Conservation (phyloP, 441 rosid genomes). For the Rhodomyrtus psidioides region DNA sequence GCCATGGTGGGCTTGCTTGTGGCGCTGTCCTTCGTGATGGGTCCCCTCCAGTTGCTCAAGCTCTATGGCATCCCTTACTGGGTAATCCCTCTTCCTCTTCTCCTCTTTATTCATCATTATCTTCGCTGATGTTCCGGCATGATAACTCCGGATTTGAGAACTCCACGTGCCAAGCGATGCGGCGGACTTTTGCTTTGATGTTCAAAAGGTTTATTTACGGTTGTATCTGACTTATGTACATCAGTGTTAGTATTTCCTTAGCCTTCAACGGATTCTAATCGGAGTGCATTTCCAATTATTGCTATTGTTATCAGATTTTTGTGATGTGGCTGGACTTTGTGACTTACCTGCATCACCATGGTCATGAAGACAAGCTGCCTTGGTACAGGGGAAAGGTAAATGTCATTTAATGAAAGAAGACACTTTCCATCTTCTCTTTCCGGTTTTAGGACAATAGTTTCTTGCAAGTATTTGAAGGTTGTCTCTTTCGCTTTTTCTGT, state of each 20-base stretch:
- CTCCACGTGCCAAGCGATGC: background rate
- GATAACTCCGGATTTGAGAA: background rate
- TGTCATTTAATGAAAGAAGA: background rate
- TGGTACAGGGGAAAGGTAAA: conserved; percentile 96
- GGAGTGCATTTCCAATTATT: background rate
- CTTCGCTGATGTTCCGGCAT: background rate
- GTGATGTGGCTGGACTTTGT: conserved; percentile 83
- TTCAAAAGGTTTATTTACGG: background rate
- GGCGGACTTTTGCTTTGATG: background rate
- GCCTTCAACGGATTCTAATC: background rate
- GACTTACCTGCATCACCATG: conserved; percentile 93
- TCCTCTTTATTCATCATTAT: background rate
- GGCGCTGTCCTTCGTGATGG: conserved; percentile 36
- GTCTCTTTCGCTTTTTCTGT: background rate
- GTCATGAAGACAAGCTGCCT: conserved; percentile 68
- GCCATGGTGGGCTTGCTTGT: conserved; percentile 50
- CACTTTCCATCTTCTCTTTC: background rate
- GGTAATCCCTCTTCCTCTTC: conserved; percentile 21
- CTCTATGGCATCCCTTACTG: conserved; percentile 76
- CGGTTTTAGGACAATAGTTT: background rate
- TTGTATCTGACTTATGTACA: background rate
- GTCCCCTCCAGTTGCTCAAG: conserved; percentile 51
- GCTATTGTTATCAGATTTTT: conserved; percentile 34
- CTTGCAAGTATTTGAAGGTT: background rate
- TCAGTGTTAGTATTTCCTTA: background rate